A percentile compares a stretch with the other conserved stretches of the same genome.
phyloP scores from a whole-genome alignment of 441 rosid species.

The Populus hybrid region DNA sequence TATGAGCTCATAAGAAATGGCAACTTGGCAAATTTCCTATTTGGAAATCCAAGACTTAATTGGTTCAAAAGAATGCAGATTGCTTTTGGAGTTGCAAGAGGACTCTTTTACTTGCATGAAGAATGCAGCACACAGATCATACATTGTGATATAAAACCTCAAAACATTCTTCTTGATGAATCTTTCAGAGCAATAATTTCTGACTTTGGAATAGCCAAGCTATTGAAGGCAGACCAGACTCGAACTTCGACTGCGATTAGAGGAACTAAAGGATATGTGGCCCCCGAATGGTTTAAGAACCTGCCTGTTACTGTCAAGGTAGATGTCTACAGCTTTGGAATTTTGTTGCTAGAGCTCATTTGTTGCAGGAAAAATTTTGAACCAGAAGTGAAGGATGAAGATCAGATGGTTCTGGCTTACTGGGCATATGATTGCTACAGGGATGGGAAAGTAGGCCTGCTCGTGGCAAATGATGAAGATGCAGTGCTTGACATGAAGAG shows the following conservation, averaged over 20 bases:
- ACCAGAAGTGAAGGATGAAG: slow-evolving; percentile 19
- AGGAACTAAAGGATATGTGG: slow-evolving; percentile 39
- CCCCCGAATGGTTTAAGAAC: slow-evolving; percentile 45
- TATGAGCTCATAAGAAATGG: slow-evolving; percentile 48
- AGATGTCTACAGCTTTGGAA: slow-evolving; percentile 50
- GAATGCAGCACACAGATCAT: slow-evolving; percentile 38
- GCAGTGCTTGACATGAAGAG: slow-evolving; percentile 31
- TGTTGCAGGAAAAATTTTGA: slow-evolving; percentile 41
- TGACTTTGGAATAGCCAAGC: slow-evolving; percentile 45
- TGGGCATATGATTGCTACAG: slow-evolving; percentile 46
- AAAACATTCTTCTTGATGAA: slow-evolving; percentile 37
- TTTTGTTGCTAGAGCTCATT: slow-evolving; percentile 45
- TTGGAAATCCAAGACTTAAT: slow-evolving; percentile 19
- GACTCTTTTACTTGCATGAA: slow-evolving; percentile 39
- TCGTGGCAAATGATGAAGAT: slow-evolving; percentile 40
- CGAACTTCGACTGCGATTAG: slow-evolving; percentile 29
- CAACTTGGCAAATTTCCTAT: slow-evolving; percentile 25
- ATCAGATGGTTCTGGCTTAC: slow-evolving; percentile 32
- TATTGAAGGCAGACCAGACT: slow-evolving; percentile 33
- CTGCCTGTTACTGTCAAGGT: slow-evolving; percentile 43
- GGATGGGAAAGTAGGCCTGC: slow-evolving; percentile 17
- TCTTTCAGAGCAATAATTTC: slow-evolving; percentile 30
- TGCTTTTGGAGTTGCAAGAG: slow-evolving; percentile 33
- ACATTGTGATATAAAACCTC: slow-evolving; percentile 48
- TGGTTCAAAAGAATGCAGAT: slow-evolving; percentile 33